Percentiles rank a stretch among this genome's conserved stretches.
Evolutionary conservation across 1,139 yeast genomes (phyloP).

Genomic region (Keqinozyma sinolaborantium): DNA sequence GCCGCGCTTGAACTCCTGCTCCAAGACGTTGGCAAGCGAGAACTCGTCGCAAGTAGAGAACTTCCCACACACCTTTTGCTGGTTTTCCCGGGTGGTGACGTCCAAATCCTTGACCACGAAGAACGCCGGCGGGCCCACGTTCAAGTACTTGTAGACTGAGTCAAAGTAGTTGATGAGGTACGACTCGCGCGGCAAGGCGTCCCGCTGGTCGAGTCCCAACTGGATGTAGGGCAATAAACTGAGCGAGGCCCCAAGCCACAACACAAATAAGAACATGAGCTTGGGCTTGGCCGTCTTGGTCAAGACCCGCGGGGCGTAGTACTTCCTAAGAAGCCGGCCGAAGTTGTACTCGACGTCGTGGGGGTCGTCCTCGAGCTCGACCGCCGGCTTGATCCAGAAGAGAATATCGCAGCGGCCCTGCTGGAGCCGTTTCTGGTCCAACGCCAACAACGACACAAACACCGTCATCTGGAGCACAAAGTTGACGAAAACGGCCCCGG

Average conservation of each 20-base stretch:
- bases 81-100: conserved; percentile 56
- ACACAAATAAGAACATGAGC: conserved; percentile 51
- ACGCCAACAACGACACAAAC: conserved; percentile 66
- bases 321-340: conserved; percentile 18
- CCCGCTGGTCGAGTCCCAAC: conserved; percentile 83
- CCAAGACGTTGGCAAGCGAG: conserved; percentile 80
- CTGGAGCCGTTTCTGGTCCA: conserved; percentile 66
- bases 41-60: conserved; percentile 78
- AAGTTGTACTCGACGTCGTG: conserved; percentile 23
- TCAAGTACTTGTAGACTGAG: conserved; percentile 68
- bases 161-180: conserved; percentile 77
- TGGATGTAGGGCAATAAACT: conserved; percentile 65
- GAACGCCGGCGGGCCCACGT: conserved; percentile 90
- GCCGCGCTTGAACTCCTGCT: conserved; percentile 75
- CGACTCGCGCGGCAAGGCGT: conserved; percentile 82
- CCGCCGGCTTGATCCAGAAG: conserved; percentile 39
- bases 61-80: conserved; percentile 79
- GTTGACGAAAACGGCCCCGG: conserved; percentile 79
- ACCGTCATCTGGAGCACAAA: conserved; percentile 77
- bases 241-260: conserved; percentile 66
- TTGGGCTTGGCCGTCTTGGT: conserved; percentile 42
- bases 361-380: conserved; percentile 10
- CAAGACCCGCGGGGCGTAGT: conserved; percentile 54
- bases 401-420: conserved; percentile 56
- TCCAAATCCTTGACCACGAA: conserved; percentile 70